Evolutionary conservation across 371 early-diverging fungal genomes (phyloP).

Genomic region (Paramicrosporidium saccamoebae): DNA sequence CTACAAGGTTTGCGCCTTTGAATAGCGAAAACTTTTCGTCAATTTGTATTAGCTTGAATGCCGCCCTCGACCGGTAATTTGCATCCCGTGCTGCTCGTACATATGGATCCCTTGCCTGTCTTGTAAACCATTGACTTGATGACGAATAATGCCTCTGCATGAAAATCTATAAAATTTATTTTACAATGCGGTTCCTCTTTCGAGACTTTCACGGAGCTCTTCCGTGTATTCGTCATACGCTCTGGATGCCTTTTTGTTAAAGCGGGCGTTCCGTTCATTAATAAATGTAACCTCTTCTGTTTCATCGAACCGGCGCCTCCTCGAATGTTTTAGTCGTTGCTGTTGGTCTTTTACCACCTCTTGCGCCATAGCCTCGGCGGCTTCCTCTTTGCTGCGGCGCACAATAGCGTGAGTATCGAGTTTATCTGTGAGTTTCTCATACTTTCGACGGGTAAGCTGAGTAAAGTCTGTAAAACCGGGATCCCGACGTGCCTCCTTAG

Average conservation of each 20-base stretch:
- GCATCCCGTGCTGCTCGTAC: constrained; percentile 21
- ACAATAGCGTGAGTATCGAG: constrained; percentile 34
- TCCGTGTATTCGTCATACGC: constrained; percentile 71
- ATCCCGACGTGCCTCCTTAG: constrained; percentile 20
- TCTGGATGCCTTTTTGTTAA: constrained; percentile 72
- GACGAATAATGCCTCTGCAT: constrained; percentile 7
- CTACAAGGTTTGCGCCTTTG: constrained; percentile 7
- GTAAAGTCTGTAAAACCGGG: constrained; percentile 55
- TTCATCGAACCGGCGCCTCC: constrained; percentile 7
- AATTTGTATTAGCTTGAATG: constrained; percentile 51
- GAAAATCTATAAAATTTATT: constrained; percentile 1
- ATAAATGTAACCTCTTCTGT: constrained; percentile 76
- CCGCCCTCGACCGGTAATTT: constrained; percentile 48
- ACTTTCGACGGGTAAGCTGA: constrained; percentile 57
- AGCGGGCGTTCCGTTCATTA: constrained; percentile 71
- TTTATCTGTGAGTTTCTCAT: constrained; percentile 26
- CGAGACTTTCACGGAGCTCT: constrained; percentile 59
- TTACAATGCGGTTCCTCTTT: constrained; percentile 42
- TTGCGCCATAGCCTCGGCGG: constrained; percentile 3
- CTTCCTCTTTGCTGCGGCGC: constrained; percentile 6
- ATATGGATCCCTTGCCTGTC: constrained; percentile 32
- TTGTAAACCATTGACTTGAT: constrained; percentile 19
- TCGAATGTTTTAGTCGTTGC: constrained; percentile 1
- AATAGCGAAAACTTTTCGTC: constrained; percentile 30
- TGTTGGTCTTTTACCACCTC: constrained; percentile 1